Percentiles rank a stretch among this genome's conserved stretches.
Conservation (phyloP, 371 early-diverging fungal genomes). For the Lichtheimia hyalospora region DNA sequence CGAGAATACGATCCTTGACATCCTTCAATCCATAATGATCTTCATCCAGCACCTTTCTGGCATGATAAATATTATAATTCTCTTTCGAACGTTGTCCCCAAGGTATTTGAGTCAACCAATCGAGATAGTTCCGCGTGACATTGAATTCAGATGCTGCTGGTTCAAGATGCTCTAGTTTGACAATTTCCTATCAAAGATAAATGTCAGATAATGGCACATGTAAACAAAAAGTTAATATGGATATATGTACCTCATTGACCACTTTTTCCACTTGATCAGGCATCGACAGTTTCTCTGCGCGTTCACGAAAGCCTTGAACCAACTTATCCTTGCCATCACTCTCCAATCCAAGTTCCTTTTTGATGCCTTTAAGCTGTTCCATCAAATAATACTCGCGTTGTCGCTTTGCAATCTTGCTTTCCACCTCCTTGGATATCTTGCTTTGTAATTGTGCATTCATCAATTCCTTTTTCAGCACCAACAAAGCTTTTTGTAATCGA, state of each 20-base stretch:
- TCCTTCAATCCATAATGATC: conserved; percentile 98
- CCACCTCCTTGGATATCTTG: conserved; percentile 95
- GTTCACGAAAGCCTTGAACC: conserved; percentile 88
- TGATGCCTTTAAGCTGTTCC: conserved; percentile 98
- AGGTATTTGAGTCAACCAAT: conserved; percentile 97
- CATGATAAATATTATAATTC: conserved; percentile 86
- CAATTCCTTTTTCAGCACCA: conserved; percentile 94
- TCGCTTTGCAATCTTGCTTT: conserved; percentile 92
- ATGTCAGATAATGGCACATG: background rate
- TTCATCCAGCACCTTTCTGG: conserved; percentile 86
- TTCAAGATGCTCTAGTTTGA: conserved; percentile 90
- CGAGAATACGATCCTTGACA: conserved; percentile 97
- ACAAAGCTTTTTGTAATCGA: conserved; percentile 86
- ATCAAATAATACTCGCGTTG: conserved; percentile 97
- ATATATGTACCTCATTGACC: conserved; percentile 80
- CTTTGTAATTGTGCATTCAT: conserved; percentile 95
- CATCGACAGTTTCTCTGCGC: conserved; percentile 81
- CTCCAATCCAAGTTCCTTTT: conserved; percentile 96
- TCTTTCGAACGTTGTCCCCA: conserved; percentile 92
- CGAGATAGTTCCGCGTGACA: conserved; percentile 96
- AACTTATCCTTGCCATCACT: conserved; percentile 97
- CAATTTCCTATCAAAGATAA: conserved; percentile 66
- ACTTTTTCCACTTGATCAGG: conserved; percentile 89
- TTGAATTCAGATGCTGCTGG: conserved; percentile 96
- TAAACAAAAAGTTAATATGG: background rate